Percentiles rank a stretch among this genome's conserved stretches.
These are phyloP conservation scores for Echites panduratus DNA, from an alignment of 257 asterid species.

Conservation along the genomic window DNA sequence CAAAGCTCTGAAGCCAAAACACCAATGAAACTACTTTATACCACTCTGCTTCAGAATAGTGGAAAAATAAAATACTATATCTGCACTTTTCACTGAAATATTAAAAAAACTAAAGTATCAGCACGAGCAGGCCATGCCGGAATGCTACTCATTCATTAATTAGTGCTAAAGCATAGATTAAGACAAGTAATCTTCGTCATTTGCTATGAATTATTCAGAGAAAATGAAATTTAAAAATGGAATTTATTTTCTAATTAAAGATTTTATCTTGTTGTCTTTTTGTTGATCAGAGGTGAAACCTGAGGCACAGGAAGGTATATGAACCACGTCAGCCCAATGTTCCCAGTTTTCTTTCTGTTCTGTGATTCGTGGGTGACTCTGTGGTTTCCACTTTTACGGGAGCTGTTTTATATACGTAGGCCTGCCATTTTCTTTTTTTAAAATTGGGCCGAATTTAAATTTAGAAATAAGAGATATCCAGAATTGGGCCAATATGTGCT, in stretches of 20 bases:
- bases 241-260: neutral
- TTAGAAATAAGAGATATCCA: too few relatives aligned
- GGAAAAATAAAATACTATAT: constrained; percentile 4
- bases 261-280: constrained; percentile 9
- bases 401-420: neutral
- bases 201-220: neutral
- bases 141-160: neutral
- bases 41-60: constrained; percentile 1
- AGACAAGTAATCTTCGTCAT: constrained; percentile 7
- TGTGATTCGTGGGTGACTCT: constrained; percentile 21
- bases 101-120: neutral
- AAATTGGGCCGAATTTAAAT: too few relatives aligned
- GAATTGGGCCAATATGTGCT: too few relatives aligned
- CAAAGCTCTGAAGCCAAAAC: neutral
- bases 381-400: constrained; percentile 26
- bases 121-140: neutral
- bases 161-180: neutral
- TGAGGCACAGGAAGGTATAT: constrained; percentile 9
- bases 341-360: constrained; percentile 19
- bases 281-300: constrained; percentile 21
- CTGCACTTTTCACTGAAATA: constrained; percentile 10
- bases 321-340: constrained; percentile 24
- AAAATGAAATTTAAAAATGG: neutral
- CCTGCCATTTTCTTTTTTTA: neutral
- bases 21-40: neutral